These are phyloP conservation scores for Nakazawaea wyomingensis DNA, from an alignment of 805 yeast genomes.

Conservation along the genomic window DNA sequence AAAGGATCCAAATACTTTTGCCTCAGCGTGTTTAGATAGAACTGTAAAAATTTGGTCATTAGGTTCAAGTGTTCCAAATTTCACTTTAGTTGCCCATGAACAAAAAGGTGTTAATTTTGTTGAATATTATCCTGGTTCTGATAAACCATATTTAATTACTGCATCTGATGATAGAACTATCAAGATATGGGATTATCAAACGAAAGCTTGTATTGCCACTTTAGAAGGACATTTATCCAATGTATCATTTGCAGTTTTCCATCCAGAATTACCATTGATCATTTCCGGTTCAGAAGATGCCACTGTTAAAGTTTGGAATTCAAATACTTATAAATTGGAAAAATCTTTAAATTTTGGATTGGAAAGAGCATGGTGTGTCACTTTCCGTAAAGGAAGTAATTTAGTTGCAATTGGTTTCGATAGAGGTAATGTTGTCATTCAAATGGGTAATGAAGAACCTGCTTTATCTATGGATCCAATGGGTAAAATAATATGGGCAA, in stretches of 20 bases:
- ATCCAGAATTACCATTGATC: slow-evolving; percentile 93
- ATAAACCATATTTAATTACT: slow-evolving; percentile 92
- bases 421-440: slow-evolving; percentile 84
- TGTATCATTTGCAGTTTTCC: slow-evolving; percentile 96
- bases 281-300: slow-evolving; percentile 97
- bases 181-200: slow-evolving; percentile 95
- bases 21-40: slow-evolving; percentile 93
- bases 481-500: slow-evolving; percentile 89
- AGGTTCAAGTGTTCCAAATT: slow-evolving; percentile 83
- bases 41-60: slow-evolving; percentile 96
- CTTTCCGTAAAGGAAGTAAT: slow-evolving; percentile 68
- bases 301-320: slow-evolving; percentile 89
- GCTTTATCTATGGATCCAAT: slow-evolving; percentile 87
- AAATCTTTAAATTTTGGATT: slow-evolving; percentile 85
- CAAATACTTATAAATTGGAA: slow-evolving; percentile 90
- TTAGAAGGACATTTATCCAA: slow-evolving; percentile 91
- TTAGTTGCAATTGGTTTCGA: slow-evolving; percentile 91
- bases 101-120: slow-evolving; percentile 93
- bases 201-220: slow-evolving; percentile 91
- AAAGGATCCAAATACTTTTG: slow-evolving; percentile 95
- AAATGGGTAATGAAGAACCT: slow-evolving; percentile 93
- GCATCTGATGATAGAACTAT: slow-evolving; percentile 87
- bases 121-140: slow-evolving; percentile 95
- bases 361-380: slow-evolving; percentile 96
- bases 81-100: slow-evolving; percentile 86